Percentiles rank a stretch among this genome's conserved stretches.
Conservation (phyloP, 2,329 filamentous ascomycete species). For the Aspergillus pseudonomiae region DNA sequence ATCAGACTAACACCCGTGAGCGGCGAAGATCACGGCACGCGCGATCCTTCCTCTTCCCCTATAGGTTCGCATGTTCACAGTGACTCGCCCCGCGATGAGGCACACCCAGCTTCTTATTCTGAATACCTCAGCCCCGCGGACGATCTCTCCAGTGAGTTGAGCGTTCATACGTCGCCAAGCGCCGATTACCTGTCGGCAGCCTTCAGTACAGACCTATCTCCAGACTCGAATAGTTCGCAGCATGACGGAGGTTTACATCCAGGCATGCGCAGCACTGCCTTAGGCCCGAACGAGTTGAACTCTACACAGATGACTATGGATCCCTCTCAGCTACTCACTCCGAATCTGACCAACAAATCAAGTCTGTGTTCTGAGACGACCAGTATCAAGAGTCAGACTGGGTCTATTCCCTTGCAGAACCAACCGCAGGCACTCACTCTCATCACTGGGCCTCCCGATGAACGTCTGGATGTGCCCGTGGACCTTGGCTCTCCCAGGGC, state of each 20-base stretch:
- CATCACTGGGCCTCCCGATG: conserved; percentile 28
- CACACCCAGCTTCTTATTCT: conserved; percentile 24
- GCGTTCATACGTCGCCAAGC: conserved; percentile 31
- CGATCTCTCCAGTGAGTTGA: conserved; percentile 32
- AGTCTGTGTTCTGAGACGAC: conserved; percentile 31
- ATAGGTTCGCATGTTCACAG: conserved; percentile 11
- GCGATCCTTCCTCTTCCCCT: conserved; percentile 19
- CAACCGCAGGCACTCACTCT: conserved; percentile 27
- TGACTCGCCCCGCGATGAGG: conserved; percentile 15
- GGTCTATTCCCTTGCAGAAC: conserved; percentile 17
- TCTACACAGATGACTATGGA: conserved; percentile 22
- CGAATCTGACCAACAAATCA: conserved; percentile 34
- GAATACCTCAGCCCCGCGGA: conserved; percentile 37
- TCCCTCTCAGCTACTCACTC: conserved; percentile 37
- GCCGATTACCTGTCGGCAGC: conserved; percentile 25
- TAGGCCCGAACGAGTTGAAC: conserved; percentile 14
- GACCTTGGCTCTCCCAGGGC: conserved; percentile 29
- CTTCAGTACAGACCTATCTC: conserved; percentile 22
- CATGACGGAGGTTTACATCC: conserved; percentile 10
- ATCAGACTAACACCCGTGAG: conserved; percentile 35
- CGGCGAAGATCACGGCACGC: conserved; percentile 23
- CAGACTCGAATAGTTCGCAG: conserved; percentile 18
- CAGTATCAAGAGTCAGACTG: conserved; percentile 13
- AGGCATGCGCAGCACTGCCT: conserved; percentile 1
- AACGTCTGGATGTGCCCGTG: conserved; percentile 26